These are phyloP conservation scores for Sphaerulina vaccinii DNA, from an alignment of 2,329 filamentous ascomycete genomes.

Conservation along the genomic window DNA sequence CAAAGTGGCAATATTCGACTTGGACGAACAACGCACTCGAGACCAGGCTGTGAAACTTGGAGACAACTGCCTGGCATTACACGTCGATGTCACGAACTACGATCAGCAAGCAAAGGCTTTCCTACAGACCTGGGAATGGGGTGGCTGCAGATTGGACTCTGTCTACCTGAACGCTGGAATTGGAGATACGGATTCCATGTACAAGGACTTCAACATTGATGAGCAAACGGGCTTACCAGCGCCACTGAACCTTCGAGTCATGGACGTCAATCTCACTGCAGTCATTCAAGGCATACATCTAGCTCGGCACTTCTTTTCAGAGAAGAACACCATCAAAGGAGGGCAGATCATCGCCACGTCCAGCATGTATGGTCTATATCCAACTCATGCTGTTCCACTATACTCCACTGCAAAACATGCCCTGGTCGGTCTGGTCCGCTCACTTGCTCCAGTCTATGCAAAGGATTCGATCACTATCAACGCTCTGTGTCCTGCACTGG, in stretches of 20 bases:
- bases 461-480: conserved; percentile 41
- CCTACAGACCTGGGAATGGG: conserved; percentile 44
- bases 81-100: conserved; percentile 43
- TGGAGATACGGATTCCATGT: conserved; percentile 41
- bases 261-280: conserved; percentile 44
- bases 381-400: conserved; percentile 21
- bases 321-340: conserved; percentile 37
- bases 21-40: conserved; percentile 19
- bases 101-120: conserved; percentile 41
- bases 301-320: conserved; percentile 44
- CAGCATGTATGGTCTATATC: conserved; percentile 22
- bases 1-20: conserved; percentile 24
- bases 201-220: conserved; percentile 38
- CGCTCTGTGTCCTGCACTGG: conserved; percentile 38
- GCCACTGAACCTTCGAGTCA: conserved; percentile 40
- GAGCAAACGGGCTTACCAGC: conserved; percentile 30
- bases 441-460: conserved; percentile 31
- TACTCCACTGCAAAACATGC: conserved; percentile 30
- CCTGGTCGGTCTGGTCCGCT: conserved; percentile 36
- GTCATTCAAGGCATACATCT: conserved; percentile 46
- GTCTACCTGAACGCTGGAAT: conserved; percentile 47
- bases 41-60: conserved; percentile 18
- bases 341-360: conserved; percentile 44
- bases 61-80: conserved; percentile 23
- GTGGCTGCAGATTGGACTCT: conserved; percentile 42